A percentile compares a stretch with the other conserved stretches of the same genome.
These are phyloP conservation scores for Brassica juncea DNA, from an alignment of 345 rosid species.

Conservation along the genomic window DNA sequence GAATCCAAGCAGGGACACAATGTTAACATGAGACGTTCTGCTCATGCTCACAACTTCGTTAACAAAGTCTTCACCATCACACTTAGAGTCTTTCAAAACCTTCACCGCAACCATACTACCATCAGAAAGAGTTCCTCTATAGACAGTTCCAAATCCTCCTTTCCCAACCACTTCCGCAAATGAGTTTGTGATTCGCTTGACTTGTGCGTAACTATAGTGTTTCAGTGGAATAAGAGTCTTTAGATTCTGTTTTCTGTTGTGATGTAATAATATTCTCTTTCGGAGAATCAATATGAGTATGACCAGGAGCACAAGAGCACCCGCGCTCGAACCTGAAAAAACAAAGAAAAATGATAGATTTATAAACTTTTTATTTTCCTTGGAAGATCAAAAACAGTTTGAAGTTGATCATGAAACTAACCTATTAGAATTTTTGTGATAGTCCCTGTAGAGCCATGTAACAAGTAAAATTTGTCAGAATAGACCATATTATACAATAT, in stretches of 20 bases:
- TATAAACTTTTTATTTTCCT: not conserved
- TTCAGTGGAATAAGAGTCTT: slow-evolving; percentile 17
- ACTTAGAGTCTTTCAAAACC: slow-evolving; percentile 22
- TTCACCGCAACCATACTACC: slow-evolving; percentile 34
- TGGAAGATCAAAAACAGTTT: not conserved
- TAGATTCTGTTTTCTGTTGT: not conserved
- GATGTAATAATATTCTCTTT: not conserved
- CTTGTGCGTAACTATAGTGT: not conserved
- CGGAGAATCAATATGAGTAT: not conserved
- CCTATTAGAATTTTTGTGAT: not conserved
- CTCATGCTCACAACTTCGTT: slow-evolving; percentile 55
- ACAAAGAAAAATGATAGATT: not conserved
- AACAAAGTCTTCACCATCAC: slow-evolving; percentile 43
- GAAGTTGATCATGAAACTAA: not conserved
- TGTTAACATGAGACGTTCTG: slow-evolving; percentile 51
- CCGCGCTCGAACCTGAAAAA: not conserved
- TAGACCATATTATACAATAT: not conserved
- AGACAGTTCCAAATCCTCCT: slow-evolving; percentile 39
- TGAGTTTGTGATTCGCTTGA: slow-evolving; percentile 11
- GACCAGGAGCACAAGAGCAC: not conserved
- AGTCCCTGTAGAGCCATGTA: not conserved
- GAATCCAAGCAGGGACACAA: slow-evolving; percentile 45
- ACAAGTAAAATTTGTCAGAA: not conserved
- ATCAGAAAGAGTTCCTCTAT: slow-evolving; percentile 33
- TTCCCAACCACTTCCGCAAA: slow-evolving; percentile 25